Conservation (phyloP, 228 moss, liverwort and hornwort species). For the Sphagnum fallax region DNA sequence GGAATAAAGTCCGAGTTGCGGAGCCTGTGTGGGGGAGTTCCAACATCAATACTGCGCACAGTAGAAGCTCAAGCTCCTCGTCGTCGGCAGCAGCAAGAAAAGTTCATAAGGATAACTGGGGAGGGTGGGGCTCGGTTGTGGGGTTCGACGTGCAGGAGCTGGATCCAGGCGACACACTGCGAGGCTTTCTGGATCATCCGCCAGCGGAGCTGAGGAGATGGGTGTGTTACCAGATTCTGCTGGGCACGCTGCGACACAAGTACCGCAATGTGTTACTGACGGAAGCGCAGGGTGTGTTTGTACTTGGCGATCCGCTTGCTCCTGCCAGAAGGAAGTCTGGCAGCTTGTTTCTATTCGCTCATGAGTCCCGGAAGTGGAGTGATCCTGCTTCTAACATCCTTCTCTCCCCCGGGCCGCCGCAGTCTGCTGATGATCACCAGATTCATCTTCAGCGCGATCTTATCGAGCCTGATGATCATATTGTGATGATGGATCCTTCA, state of each 20-base stretch:
- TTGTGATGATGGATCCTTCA: too few relatives aligned
- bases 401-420: too few relatives aligned
- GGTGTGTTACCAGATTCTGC: conserved; percentile 75
- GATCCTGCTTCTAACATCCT: conserved; percentile 6
- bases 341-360: conserved; percentile 44
- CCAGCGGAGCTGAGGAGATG: conserved; percentile 57
- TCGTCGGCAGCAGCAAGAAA: too few relatives aligned
- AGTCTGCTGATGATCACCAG: too few relatives aligned
- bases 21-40: too few relatives aligned
- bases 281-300: conserved; percentile 51
- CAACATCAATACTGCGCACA: too few relatives aligned
- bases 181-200: conserved; percentile 55
- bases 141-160: conserved; percentile 44
- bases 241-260: conserved; percentile 68
- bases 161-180: conserved; percentile 24
- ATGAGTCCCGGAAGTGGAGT: conserved; percentile 36
- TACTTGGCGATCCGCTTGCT: conserved; percentile 45
- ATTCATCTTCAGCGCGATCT: background rate
- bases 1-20: too few relatives aligned
- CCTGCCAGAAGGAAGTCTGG: conserved; percentile 41
- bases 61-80: too few relatives aligned
- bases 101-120: too few relatives aligned
- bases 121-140: conserved; percentile 23
- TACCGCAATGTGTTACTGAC: conserved; percentile 63
- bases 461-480: background rate